Base-by-base conservation (phyloP, 1,139 yeast species). In the Pichia sp. region DNA sequence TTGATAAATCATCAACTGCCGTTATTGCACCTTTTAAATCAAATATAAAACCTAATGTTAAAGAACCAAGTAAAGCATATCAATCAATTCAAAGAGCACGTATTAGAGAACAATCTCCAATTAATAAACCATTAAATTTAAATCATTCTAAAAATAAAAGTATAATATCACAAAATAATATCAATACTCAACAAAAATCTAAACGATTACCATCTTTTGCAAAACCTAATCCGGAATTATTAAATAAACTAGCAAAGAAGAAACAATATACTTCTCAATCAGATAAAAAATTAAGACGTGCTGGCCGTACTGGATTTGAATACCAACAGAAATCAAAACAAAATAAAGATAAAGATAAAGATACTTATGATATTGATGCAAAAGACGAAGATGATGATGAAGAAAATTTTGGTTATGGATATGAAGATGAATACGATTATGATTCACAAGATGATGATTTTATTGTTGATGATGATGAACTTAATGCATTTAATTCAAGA, bases 391-490 rank as follows among this genome's bases (percentile, higher is more conserved):
- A 45, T 29, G 59, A 56, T 18, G 55, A 53, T 3, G 40, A 40
- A 5, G 39, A 58, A 46, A 48, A 50, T 27, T 47, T 53, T 34
- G 54, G 58, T 6, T 43, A 40, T 26, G 42, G 46, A 3, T 41
- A 45, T 38, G 36, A 39, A 7, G 55, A 59, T 11, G 69, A 66
- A 3, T 65, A 64, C 27, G 70, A 66, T 42, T 61, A 71, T 50
- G 55, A 46, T 39, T 49, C 46, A 7, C 68, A 74, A 54, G 81
- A 78, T 56, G 74, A 82, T 32, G 85, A 73, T 8, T 78, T 79
- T 30, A 83, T 79, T 49, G 85, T 77, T 11, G 84, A 79, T 52
- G 85, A 79, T 44, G 83, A 75, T 31, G 57, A 55, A 18, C 18
- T 18, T 25, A 69, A 64, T n/a, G 49, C 30, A 5, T 18, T 37